phyloP scores from a whole-genome alignment of 331 rosid genomes.

The Cydonia oblonga region DNA sequence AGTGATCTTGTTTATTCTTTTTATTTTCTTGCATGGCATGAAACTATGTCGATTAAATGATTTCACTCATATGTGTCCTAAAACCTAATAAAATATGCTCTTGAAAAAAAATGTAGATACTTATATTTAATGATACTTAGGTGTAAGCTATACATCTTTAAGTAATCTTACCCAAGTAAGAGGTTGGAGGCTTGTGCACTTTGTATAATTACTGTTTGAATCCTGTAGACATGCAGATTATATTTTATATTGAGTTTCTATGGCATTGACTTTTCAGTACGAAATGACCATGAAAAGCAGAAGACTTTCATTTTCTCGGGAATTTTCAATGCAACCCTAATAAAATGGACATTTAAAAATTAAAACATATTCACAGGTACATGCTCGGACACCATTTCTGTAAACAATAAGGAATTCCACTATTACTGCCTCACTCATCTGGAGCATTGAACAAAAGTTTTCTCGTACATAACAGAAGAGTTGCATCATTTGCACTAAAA shows the following conservation, averaged over 20 bases:
- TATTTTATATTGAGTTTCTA: neutral
- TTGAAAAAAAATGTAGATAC: no score
- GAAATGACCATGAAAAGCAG: no score
- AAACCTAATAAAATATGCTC: neutral
- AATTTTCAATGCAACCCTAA: no score
- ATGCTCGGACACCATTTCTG: neutral
- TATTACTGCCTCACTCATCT: neutral
- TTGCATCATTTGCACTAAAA: neutral
- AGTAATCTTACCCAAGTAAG: neutral
- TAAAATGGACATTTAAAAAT: neutral
- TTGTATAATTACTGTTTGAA: neutral
- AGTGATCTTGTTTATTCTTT: slow-evolving; percentile 2
- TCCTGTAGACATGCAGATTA: neutral
- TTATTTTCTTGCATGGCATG: slow-evolving; percentile 4
- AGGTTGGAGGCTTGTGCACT: neutral
- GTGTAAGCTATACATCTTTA: neutral
- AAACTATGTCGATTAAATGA: neutral
- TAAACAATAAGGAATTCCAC: neutral
- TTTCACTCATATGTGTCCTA: neutral
- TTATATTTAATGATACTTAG: no score
- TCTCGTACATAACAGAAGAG: neutral
- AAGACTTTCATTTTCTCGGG: no score
- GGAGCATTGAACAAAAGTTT: neutral
- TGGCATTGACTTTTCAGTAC: neutral
- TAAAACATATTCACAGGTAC: neutral